Evolutionary conservation across 495 filamentous ascomycete species (phyloP), one percentile per base, ranked within the genome.

Genomic region (Penicillium daleae): DNA sequence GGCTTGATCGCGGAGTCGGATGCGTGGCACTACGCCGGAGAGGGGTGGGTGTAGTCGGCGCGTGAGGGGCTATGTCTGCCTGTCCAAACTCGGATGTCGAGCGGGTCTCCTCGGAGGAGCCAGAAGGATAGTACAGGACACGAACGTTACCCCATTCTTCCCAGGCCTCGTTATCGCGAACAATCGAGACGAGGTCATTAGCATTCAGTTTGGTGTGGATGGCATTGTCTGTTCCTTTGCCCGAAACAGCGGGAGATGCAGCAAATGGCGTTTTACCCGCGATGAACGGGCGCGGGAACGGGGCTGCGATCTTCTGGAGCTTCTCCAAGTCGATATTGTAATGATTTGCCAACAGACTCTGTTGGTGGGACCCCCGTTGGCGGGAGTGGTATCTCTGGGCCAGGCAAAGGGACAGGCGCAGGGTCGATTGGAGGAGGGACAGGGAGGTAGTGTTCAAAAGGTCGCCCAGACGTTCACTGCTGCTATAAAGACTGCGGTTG

Each of bases 311-410:
- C 69, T 90, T 90, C 46, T 91, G 87, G 55, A 99, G 83, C 61
- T 90, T 89, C 40, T 97, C 93, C 31, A 98, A 82, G 68, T 96
- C 91, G 74, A 99, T 93, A 67, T 93, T 93, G 81, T 97, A 99
- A 72, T 98, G 94, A 50, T 89, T 90, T 40, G 87, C 85, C 42
- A 99, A 77, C 49, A 97, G 76, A 54, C 86, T 84, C 46, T 85
- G 83, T 74, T 89, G 91, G n/a, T 91, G 77, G 59, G 85, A 71
- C 44, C 82, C 82, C 76, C 92, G 87, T 74, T 92, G 89, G 48
- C 92, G 86, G 5, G 92, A 92, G 74, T 97, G 88, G 65, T 97
- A 99, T 56, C 96, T 84, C 76, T 97, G 90, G 5, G 96, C 94
- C 56, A 98, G 83, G 68, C 92, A 89, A 35, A 91, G 86, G 21